These are phyloP conservation scores for Claviceps spartinae DNA, from an alignment of 2,329 filamentous ascomycete species.

Conservation along the genomic window DNA sequence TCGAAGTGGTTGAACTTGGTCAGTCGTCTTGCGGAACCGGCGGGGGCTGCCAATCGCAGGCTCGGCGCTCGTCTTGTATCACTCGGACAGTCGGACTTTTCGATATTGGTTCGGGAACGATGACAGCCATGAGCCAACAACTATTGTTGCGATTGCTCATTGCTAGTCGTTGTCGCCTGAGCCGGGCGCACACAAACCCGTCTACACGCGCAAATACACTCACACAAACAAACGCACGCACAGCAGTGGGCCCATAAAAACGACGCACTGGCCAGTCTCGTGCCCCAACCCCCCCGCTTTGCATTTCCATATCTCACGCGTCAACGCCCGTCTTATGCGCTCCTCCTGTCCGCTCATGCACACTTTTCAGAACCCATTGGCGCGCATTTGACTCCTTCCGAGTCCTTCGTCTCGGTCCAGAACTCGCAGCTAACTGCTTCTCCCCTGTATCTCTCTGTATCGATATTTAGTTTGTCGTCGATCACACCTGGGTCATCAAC, in stretches of 20 bases:
- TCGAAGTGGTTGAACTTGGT: neutral
- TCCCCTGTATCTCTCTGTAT: conserved; percentile 4
- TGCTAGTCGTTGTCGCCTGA: neutral
- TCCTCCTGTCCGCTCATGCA: conserved; percentile 8
- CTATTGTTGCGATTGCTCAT: neutral
- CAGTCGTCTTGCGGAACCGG: neutral
- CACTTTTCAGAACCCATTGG: conserved; percentile 3
- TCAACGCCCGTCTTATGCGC: conserved; percentile 7
- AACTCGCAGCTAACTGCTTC: conserved; percentile 8
- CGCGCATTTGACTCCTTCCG: conserved; percentile 3
- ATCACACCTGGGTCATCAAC: conserved; percentile 81
- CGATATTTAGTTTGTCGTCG: conserved; percentile 69
- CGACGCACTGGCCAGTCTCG: conserved; percentile 2
- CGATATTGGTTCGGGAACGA: neutral
- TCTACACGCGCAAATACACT: neutral
- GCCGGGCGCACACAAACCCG: neutral
- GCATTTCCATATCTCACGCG: conserved; percentile 15
- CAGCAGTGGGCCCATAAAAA: conserved; percentile 3
- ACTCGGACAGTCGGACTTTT: neutral
- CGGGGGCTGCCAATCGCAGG: neutral
- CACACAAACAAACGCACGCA: neutral
- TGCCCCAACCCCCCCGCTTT: conserved; percentile 6
- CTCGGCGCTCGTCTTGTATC: neutral
- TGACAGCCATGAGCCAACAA: neutral
- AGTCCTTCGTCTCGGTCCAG: conserved; percentile 1